Conservation (phyloP, 495 filamentous ascomycete species). For the Penicillium dipodomyicola region DNA sequence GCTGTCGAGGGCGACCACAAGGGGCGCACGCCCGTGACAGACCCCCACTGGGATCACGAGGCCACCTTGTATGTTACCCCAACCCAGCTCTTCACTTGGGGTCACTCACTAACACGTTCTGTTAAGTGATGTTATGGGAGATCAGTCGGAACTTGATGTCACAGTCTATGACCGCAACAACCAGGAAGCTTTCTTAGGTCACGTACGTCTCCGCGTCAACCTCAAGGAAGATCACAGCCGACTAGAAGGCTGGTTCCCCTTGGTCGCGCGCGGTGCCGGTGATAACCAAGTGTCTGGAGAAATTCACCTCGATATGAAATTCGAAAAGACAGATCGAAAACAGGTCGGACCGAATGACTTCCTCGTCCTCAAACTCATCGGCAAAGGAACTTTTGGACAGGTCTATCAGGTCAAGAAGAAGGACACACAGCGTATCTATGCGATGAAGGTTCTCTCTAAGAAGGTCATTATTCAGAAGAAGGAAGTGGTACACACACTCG, state of each 20-base stretch:
- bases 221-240: constrained; percentile 64
- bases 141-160: constrained; percentile 86
- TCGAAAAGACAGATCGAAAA: constrained; percentile 85
- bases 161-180: constrained; percentile 88
- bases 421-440: constrained; percentile 93
- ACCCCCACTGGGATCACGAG: constrained; percentile 94
- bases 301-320: constrained; percentile 79
- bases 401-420: constrained; percentile 99
- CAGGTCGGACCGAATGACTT: constrained; percentile 98
- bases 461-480: constrained; percentile 99
- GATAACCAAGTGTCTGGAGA: constrained; percentile 81
- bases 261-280: constrained; percentile 64
- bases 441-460: constrained; percentile 98
- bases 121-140: constrained; percentile 88
- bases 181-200: constrained; percentile 87
- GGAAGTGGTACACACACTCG: constrained; percentile 94
- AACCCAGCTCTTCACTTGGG: constrained; percentile 1
- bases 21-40: constrained; percentile 66
- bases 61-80: constrained; percentile 77
- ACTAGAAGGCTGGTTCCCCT: constrained; percentile 80
- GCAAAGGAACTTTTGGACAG: constrained; percentile 98
- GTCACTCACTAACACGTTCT: constrained; percentile 18
- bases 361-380: constrained; percentile 91
- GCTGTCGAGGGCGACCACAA: constrained; percentile 69
- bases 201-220: constrained; percentile 73